These are phyloP conservation scores for Vitis hybrid DNA, from an alignment of 177 flowering plant species.

Conservation along the genomic window DNA sequence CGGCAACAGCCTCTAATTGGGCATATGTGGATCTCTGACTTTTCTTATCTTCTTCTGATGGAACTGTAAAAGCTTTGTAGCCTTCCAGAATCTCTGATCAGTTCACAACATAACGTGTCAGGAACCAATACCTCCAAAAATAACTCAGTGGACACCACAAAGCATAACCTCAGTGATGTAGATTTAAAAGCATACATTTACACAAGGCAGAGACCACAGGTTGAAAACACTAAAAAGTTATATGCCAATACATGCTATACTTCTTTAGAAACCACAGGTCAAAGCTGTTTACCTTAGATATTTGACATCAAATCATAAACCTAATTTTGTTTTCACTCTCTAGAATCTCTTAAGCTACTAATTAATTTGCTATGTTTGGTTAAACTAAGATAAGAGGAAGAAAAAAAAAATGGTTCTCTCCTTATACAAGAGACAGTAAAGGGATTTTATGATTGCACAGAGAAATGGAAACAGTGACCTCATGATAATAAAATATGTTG, in stretches of 20 bases:
- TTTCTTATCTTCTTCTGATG: slow-evolving; percentile 85
- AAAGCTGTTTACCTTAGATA: neutral
- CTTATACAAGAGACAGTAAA: no score
- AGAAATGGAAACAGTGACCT: no score
- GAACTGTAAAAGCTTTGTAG: slow-evolving; percentile 67
- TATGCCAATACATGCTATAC: neutral
- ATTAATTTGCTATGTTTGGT: no score
- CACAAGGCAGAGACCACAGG: neutral
- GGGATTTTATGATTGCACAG: no score
- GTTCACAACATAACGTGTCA: slow-evolving; percentile 12
- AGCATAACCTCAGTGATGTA: neutral
- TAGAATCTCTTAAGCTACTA: no score
- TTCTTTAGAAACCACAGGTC: neutral
- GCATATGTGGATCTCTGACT: slow-evolving; percentile 84
- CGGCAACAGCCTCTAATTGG: slow-evolving; percentile 88
- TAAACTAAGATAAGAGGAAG: no score
- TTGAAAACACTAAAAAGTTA: neutral
- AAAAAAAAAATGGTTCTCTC: no score
- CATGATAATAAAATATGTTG: no score
- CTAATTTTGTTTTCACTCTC: no score
- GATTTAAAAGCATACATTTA: neutral
- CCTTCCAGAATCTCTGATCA: slow-evolving; percentile 80
- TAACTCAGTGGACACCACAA: neutral
- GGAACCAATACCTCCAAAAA: slow-evolving; percentile 5
- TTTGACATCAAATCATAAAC: neutral